Percentiles rank a stretch among this genome's conserved stretches.
Evolutionary conservation across 306 rosid genomes (phyloP).

Genomic region (Vigna radiata): DNA sequence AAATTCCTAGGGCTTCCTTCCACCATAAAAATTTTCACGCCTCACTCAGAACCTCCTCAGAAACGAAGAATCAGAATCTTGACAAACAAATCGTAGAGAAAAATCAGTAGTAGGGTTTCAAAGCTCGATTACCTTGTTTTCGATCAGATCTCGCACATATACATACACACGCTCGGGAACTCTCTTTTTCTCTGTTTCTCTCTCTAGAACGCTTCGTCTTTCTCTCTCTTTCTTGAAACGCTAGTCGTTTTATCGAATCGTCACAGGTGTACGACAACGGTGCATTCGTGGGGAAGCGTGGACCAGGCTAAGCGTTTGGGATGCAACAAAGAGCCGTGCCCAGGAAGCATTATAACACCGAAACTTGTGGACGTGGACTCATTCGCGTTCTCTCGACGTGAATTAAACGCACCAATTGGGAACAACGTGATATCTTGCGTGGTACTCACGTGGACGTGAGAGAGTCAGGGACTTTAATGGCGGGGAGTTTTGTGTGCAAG

Average conservation of each 20-base stretch:
- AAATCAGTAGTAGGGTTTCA: constrained; percentile 54
- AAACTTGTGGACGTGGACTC: constrained; percentile 44
- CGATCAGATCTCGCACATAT: constrained; percentile 73
- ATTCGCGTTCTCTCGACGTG: not conserved
- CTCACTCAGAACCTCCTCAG: constrained; percentile 30
- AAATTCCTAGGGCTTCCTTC: constrained; percentile 43
- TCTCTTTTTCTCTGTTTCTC: constrained; percentile 53
- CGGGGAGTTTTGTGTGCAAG: constrained; percentile 47
- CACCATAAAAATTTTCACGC: constrained; percentile 34
- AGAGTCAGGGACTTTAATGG: constrained; percentile 34
- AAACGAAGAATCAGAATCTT: not conserved
- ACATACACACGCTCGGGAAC: not conserved
- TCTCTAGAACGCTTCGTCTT: constrained; percentile 57
- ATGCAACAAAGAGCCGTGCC: constrained; percentile 62
- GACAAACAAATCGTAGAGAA: not conserved
- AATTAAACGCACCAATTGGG: not conserved
- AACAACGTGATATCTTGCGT: not conserved
- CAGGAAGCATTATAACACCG: constrained; percentile 56
- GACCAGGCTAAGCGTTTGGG: constrained; percentile 63
- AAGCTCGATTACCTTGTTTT: constrained; percentile 48
- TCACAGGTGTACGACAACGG: constrained; percentile 78
- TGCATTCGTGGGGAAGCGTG: constrained; percentile 55
- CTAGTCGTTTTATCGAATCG: constrained; percentile 60
- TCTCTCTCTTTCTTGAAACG: constrained; percentile 52
- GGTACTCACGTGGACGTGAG: rapidly evolving